Evolutionary conservation across 2,329 filamentous ascomycete species (phyloP), one percentile per base, ranked within the genome.

Genomic region (Microcyclosporella mali): DNA sequence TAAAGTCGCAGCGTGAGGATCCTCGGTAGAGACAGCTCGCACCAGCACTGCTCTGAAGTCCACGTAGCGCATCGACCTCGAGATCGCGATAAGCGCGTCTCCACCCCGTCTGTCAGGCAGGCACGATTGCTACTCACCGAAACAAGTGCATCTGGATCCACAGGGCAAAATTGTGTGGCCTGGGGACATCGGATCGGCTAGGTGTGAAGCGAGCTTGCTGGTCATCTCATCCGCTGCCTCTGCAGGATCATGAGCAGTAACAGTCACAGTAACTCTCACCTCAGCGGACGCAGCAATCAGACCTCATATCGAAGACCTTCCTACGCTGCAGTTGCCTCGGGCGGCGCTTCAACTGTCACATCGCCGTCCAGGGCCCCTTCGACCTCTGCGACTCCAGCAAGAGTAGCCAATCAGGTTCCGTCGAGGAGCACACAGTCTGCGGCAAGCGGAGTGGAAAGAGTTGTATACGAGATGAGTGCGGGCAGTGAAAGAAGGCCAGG

Each of bases 201-300:
- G 16, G 6, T 19, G 15, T 19, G 28, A 8, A 16, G 37, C 17
- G 42, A 32, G 32, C 31, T 45, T 41, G 38, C 33, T 45, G 42
- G 25, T 28, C 35, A 43, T 37, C 21, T 30, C 15, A 25, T 28
- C 38, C 28, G 33, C 33, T 33, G 40, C 27, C 33, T 16, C 19
- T 6, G 36, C 41, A 12, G 35, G 41, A 44, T 29, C 14, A 44
- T 44, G 41, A 44, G 41, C 41, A 37, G n/a, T n/a, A n/a, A n/a
- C n/a, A n/a, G n/a, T n/a, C n/a, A n/a, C n/a, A n/a, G n/a, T n/a
- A n/a, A n/a, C n/a, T n/a, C 21, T 25, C 21, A 25, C 9, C 21
- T 9, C 21, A 25, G 21, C 21, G 21, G 21, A 25, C 4, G 21
- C 21, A 25, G 21, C 21, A 9, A 9, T 9, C 21, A 25, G 21